These are phyloP conservation scores for Sechiopsis laciniata DNA, from an alignment of 306 rosid species.

Conservation along the genomic window DNA sequence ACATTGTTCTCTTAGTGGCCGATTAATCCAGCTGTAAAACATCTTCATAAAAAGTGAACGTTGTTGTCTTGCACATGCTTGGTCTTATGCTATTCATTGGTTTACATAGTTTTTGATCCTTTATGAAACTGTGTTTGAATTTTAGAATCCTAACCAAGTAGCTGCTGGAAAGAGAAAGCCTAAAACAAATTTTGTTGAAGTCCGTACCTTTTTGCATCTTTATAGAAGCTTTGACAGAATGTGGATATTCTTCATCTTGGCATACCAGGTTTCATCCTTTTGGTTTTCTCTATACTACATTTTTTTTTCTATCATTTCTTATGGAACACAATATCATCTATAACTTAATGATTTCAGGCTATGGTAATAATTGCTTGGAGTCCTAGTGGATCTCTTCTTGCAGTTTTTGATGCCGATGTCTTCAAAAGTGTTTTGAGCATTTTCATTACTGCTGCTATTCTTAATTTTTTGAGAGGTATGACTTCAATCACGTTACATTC, in stretches of 20 bases:
- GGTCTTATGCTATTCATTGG: not conserved
- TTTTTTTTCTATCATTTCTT: conserved; percentile 5
- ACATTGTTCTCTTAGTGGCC: not conserved
- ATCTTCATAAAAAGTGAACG: conserved; percentile 11
- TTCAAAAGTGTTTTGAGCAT: conserved; percentile 74
- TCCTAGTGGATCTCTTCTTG: conserved; percentile 55
- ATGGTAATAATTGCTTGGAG: conserved; percentile 95
- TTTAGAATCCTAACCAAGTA: conserved; percentile 52
- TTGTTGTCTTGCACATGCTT: not conserved
- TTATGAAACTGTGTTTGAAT: conserved; percentile 24
- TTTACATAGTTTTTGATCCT: not conserved
- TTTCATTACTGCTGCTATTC: conserved; percentile 78
- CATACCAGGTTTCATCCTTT: conserved; percentile 65
- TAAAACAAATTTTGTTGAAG: conserved; percentile 92
- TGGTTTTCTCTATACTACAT: conserved; percentile 18
- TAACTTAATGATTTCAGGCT: conserved; percentile 51
- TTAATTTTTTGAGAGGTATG: conserved; percentile 86
- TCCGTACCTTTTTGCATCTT: conserved; percentile 81
- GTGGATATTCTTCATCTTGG: conserved; percentile 96
- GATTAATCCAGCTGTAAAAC: conserved; percentile 6
- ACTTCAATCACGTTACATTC: not conserved
- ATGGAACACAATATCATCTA: not conserved
- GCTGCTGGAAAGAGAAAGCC: conserved; percentile 66
- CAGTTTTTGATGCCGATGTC: conserved; percentile 61
- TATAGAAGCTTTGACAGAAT: conserved; percentile 95